phyloP scores from a whole-genome alignment of 2,329 filamentous ascomycete species.

The Tricladium varicosporioides region DNA sequence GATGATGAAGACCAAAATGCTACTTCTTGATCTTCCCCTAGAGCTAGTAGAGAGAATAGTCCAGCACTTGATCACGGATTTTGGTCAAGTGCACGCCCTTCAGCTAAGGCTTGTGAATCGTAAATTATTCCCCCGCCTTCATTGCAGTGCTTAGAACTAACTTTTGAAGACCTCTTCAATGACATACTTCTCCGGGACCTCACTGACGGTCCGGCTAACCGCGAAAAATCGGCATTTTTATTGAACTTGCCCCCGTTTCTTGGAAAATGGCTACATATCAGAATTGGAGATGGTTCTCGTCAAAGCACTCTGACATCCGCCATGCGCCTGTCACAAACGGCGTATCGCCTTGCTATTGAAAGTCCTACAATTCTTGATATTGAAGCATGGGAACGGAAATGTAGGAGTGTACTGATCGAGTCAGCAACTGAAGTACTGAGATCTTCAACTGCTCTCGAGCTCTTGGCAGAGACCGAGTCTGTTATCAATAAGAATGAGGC shows the following conservation, averaged over 20 bases:
- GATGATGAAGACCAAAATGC: background rate
- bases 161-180: background rate
- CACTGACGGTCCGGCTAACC: background rate
- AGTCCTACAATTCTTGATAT: too few species aligned
- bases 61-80: background rate
- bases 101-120: background rate
- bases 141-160: background rate
- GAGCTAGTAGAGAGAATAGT: background rate
- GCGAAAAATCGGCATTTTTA: background rate
- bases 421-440: background rate
- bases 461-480: background rate
- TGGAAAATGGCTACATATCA: background rate
- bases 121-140: background rate
- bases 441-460: background rate
- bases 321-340: background rate
- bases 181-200: background rate
- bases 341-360: background rate
- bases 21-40: background rate
- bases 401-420: background rate
- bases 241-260: background rate
- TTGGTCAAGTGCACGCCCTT: background rate
- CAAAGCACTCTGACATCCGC: background rate
- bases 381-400: too few species aligned
- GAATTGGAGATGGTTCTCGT: background rate
- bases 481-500: background rate